phyloP scores from a whole-genome alignment of 164 flowering plant species.

The Chloranthus sessilifolius region DNA sequence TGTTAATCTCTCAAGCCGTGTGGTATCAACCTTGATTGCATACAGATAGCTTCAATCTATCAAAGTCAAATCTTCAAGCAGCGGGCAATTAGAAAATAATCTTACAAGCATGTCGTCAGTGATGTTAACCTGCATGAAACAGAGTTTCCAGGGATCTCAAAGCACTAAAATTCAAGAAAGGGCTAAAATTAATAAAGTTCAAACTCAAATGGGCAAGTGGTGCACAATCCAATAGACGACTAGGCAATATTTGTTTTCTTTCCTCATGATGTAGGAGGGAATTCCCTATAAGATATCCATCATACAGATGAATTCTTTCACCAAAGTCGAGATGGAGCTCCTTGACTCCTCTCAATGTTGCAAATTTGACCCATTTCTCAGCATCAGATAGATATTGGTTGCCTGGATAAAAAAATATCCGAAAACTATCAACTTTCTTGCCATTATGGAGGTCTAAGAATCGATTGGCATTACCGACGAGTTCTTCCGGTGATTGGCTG shows the following conservation, averaged over 20 bases:
- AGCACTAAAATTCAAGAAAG: slow-evolving; percentile 6
- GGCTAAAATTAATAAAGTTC: slow-evolving; percentile 1
- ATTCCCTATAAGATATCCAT: too few relatives aligned
- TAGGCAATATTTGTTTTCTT: background rate
- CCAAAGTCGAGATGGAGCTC: slow-evolving; percentile 8
- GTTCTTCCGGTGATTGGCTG: slow-evolving; percentile 1
- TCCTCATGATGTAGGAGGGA: background rate
- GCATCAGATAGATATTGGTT: background rate
- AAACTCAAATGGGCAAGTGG: slow-evolving; percentile 7
- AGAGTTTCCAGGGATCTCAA: slow-evolving; percentile 5
- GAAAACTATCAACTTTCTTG: slow-evolving; percentile 2
- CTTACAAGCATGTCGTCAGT: slow-evolving; percentile 2
- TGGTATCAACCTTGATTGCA: slow-evolving; percentile 3
- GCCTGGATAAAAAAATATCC: slow-evolving; percentile 4
- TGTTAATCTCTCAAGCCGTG: slow-evolving; percentile 9
- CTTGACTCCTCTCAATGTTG: slow-evolving; percentile 1
- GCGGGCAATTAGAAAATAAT: background rate
- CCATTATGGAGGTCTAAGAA: slow-evolving; percentile 1
- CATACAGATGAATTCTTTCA: background rate
- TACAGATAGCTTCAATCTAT: background rate
- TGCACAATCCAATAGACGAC: background rate
- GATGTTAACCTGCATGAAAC: background rate
- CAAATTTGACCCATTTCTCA: slow-evolving; percentile 11
- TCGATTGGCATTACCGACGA: background rate
- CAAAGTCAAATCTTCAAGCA: slow-evolving; percentile 5